These are phyloP conservation scores for Pharus latifolius DNA, from an alignment of 176 grass and related monocot species.

Conservation along the genomic window DNA sequence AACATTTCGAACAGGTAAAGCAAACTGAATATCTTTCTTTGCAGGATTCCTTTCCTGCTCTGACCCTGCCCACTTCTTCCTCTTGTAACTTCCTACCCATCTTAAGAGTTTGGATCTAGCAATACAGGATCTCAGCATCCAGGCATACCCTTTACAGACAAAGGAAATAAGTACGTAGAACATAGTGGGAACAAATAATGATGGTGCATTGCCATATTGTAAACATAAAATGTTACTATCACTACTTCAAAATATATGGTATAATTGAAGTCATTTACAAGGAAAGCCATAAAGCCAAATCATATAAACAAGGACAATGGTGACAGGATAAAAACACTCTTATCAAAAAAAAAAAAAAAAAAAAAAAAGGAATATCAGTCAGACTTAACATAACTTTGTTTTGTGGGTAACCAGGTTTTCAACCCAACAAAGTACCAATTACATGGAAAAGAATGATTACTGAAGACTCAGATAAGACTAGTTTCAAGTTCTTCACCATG, in stretches of 20 bases:
- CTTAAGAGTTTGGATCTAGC: conserved; percentile 32
- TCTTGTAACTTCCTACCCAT: conserved; percentile 54
- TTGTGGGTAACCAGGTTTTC: background rate
- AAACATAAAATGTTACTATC: background rate
- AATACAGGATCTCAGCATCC: conserved; percentile 46
- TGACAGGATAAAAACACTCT: background rate
- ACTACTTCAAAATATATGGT: background rate
- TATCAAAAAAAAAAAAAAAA: background rate
- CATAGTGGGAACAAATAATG: conserved; percentile 9
- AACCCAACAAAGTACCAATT: background rate
- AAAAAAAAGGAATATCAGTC: background rate
- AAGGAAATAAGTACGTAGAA: conserved; percentile 44
- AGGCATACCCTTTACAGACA: conserved; percentile 51
- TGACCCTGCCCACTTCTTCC: conserved; percentile 23
- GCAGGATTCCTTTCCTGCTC: conserved; percentile 25
- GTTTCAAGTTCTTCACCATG: background rate
- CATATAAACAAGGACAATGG: background rate
- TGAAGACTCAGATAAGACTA: background rate
- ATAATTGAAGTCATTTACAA: background rate
- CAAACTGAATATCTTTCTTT: conserved; percentile 35
- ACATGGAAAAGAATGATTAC: background rate
- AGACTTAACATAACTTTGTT: background rate
- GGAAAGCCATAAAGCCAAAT: background rate
- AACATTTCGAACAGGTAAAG: conserved; percentile 33
- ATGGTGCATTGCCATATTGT: background rate